Base-by-base conservation (phyloP, 257 asterid species). In the Linaria vulgaris region DNA sequence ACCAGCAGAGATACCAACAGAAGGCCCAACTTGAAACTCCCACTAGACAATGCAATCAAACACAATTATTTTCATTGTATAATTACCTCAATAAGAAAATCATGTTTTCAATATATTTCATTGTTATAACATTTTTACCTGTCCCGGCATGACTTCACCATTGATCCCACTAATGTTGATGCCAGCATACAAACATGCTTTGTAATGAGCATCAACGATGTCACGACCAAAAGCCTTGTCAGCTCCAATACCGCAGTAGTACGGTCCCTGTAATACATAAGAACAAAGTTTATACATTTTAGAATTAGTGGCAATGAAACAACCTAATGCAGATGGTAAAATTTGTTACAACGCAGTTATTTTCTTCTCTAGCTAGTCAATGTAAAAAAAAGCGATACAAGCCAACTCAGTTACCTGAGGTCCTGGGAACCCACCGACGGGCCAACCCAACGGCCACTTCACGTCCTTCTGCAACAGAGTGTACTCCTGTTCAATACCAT, bases 11-110 rank as follows among this genome's bases (percentile, higher is more conserved):
- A 88, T 88, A n/a, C 96, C 96, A 0, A 85, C 81, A 9, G 89
- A 69, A 0, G 96, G 96, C 5, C 96, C 96, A 24, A 88, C 96
- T 82, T 88, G 96, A 53, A 83, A 88, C 53, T 88, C 96, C 96
- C 96, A 88, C 92, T 87, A 59, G 34, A 14, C 54, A 37, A 64
- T 4, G 31, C 34, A 47, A n/a, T 9, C 16, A 14, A 19, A 49
- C 8, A 45, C 19, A 58, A 38, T 31, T 22, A 51, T 5, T 11
- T 37, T n/a, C 27, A 44, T 8, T 12, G 20, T n/a, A 43, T 5
- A 20, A 27, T 31, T 20, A 9, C 27, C 22, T 20, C 30, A 4
- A 16, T 17, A 54, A 27, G 23, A 39, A 5, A 22, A 22, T 46
- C 12, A 25, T 13, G 22, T 37, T 12, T 14, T 13, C 0, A 10